phyloP scores from a whole-genome alignment of 2,329 filamentous ascomycete species.

The Colletotrichum melonis region DNA sequence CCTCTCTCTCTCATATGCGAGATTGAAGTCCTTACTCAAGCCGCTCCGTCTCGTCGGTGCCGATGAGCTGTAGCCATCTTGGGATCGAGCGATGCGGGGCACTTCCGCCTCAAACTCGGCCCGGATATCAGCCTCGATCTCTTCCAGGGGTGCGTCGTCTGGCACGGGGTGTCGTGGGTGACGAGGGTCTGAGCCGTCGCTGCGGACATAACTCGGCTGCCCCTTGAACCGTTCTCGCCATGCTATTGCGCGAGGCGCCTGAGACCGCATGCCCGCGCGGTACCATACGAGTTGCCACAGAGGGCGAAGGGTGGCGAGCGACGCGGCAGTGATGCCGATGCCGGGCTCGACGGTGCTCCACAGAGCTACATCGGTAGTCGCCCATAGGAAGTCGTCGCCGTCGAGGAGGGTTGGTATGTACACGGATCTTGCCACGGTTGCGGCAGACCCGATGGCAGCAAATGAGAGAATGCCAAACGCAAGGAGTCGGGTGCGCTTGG shows the following conservation, averaged over 20 bases:
- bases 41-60: conserved; percentile 13
- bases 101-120: conserved; percentile 1
- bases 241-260: conserved; percentile 6
- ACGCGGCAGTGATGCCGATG: conserved; percentile 53
- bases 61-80: neutral
- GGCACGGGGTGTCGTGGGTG: neutral
- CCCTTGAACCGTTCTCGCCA: conserved; percentile 28
- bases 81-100: conserved; percentile 4
- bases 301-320: conserved; percentile 52
- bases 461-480: conserved; percentile 46
- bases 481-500: conserved; percentile 49
- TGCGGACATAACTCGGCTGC: conserved; percentile 25
- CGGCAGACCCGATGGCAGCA: conserved; percentile 47
- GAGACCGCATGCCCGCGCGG: conserved; percentile 13
- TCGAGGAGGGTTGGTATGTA: conserved; percentile 51
- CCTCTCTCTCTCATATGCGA: neutral
- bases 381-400: conserved; percentile 55
- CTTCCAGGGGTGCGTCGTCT: neutral
- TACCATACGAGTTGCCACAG: conserved; percentile 39
- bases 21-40: conserved; percentile 10
- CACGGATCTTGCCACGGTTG: conserved; percentile 55
- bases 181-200: conserved; percentile 13
- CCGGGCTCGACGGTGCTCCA: conserved; percentile 59
- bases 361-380: conserved; percentile 55
- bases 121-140: neutral